phyloP scores from a whole-genome alignment of 2,329 filamentous ascomycete species.

The Fusarium acutatum region DNA sequence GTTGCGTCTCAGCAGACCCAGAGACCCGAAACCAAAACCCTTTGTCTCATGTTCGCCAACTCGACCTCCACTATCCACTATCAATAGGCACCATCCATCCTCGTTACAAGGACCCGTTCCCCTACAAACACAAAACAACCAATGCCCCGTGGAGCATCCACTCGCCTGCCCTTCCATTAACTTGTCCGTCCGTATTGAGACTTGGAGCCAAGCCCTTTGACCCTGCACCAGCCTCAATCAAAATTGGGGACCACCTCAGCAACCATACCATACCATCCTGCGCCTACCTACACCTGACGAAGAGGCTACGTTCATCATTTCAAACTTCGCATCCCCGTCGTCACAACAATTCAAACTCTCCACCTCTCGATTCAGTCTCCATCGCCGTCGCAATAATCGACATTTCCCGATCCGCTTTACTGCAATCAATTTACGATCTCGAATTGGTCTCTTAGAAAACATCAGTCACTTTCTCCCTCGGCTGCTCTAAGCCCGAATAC shows the following conservation, averaged over 20 bases:
- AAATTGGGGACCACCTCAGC: constrained; percentile 38
- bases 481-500: constrained; percentile 28
- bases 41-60: constrained; percentile 6
- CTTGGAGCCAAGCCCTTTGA: constrained; percentile 30
- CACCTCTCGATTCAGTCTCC: constrained; percentile 9
- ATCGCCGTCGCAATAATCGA: constrained; percentile 31
- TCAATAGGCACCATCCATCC: constrained; percentile 15
- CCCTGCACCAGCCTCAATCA: constrained; percentile 41
- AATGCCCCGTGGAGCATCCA: constrained; percentile 27
- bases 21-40: neutral
- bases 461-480: constrained; percentile 13
- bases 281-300: constrained; percentile 29
- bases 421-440: neutral
- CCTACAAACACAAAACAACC: constrained; percentile 33
- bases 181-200: constrained; percentile 19
- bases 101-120: constrained; percentile 16
- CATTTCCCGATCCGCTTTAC: constrained; percentile 20
- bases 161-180: neutral
- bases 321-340: constrained; percentile 26
- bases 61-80: neutral
- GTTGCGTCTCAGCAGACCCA: constrained; percentile 5
- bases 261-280: constrained; percentile 6
- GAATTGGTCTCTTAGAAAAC: constrained; percentile 8
- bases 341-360: constrained; percentile 26
- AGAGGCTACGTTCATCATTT: constrained; percentile 48